Percentiles rank a stretch among this genome's conserved stretches.
Evolutionary conservation across 2,329 filamentous ascomycete species (phyloP).

Genomic region (Graphilbum sp.): DNA sequence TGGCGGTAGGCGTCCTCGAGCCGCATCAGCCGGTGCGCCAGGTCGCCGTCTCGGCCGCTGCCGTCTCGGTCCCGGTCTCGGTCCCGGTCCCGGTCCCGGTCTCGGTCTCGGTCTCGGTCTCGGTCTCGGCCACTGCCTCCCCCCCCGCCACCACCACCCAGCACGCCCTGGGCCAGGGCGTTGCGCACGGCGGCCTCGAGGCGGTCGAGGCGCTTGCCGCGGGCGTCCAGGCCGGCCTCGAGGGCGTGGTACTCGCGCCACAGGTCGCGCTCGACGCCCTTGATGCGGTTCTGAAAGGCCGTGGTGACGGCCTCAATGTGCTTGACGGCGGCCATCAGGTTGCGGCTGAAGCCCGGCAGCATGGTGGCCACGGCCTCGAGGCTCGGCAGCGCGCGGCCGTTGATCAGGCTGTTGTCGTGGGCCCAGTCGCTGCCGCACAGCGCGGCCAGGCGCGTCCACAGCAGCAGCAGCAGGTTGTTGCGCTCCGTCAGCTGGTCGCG

Average conservation of each 20-base stretch:
- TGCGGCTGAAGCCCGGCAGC: constrained; percentile 77
- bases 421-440: constrained; percentile 88
- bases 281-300: constrained; percentile 65
- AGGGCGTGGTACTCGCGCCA: constrained; percentile 79
- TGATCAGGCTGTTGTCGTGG: constrained; percentile 75
- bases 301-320: constrained; percentile 67
- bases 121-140: constrained; percentile 14
- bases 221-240: constrained; percentile 62
- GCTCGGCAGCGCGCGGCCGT: constrained; percentile 66
- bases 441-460: constrained; percentile 78
- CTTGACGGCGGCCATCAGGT: constrained; percentile 73
- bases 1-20: constrained; percentile 46
- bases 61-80: neutral
- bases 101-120: constrained; percentile 8
- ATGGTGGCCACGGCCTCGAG: constrained; percentile 76
- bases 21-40: constrained; percentile 31
- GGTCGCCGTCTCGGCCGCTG: constrained; percentile 16
- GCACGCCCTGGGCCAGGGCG: constrained; percentile 33
- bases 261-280: constrained; percentile 75
- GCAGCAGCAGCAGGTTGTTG: constrained; percentile 69
- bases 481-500: constrained; percentile 80
- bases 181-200: constrained; percentile 67
- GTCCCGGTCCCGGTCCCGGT: too few relatives aligned
- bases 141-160: neutral
- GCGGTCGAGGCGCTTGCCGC: constrained; percentile 72